Conservation (phyloP, 345 rosid species). For the Ceriops zippeliana region DNA sequence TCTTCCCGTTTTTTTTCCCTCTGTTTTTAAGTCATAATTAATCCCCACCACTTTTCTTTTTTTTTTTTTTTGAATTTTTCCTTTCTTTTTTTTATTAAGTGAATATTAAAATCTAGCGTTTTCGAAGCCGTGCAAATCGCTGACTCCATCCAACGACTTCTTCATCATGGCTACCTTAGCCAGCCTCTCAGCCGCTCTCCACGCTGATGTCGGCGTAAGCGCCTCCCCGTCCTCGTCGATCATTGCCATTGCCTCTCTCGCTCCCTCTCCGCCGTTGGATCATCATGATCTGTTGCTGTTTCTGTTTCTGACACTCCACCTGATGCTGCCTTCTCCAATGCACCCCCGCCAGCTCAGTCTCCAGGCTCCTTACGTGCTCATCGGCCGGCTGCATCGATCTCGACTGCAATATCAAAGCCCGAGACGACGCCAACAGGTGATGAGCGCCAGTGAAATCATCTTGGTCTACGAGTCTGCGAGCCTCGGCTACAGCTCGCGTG, state of each 20-base stretch:
- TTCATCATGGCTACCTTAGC: conserved; percentile 33
- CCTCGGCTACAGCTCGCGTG: conserved; percentile 28
- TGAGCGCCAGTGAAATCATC: conserved; percentile 23
- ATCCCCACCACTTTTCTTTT: not conserved
- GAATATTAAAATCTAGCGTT: conserved; percentile 30
- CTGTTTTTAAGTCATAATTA: not conserved
- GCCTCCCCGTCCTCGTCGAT: conserved; percentile 61
- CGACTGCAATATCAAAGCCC: conserved; percentile 24
- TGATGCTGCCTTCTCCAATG: conserved; percentile 25
- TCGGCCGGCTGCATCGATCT: conserved; percentile 3
- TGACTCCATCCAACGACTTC: conserved; percentile 28
- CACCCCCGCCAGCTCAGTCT: conserved; percentile 27
- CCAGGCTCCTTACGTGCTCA: conserved; percentile 23
- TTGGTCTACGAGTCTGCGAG: conserved; percentile 20
- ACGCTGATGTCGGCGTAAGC: conserved; percentile 31
- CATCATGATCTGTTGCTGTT: conserved; percentile 9
- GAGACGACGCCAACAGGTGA: conserved; percentile 23
- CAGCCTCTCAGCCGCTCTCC: conserved; percentile 39
- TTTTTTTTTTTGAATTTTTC: not conserved
- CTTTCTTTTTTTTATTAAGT: not conserved
- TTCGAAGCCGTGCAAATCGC: conserved; percentile 36
- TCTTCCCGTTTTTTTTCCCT: not conserved
- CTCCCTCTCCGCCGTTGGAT: conserved; percentile 33
- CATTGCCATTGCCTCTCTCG: conserved; percentile 32
- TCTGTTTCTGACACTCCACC: conserved; percentile 20